phyloP scores from a whole-genome alignment of 495 filamentous ascomycete species.

The Aspergillus diversus region DNA sequence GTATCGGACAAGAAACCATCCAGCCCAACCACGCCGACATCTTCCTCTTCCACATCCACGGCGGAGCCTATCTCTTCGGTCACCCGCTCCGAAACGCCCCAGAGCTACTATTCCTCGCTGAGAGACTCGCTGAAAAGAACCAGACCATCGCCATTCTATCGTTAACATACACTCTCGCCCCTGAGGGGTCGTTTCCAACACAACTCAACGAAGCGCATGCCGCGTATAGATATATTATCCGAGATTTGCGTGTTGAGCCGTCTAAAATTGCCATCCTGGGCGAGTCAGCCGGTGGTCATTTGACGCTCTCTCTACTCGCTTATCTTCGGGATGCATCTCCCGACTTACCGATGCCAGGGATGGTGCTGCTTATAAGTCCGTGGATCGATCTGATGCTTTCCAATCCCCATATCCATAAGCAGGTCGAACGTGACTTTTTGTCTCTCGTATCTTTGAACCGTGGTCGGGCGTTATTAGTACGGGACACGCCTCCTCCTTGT shows the following conservation, averaged over 20 bases:
- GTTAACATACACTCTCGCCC: not conserved
- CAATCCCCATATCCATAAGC: not conserved
- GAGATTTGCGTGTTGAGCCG: not conserved
- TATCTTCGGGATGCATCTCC: not conserved
- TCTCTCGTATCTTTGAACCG: not conserved
- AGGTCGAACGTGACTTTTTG: not conserved
- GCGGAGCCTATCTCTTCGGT: not conserved
- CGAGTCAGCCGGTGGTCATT: conserved; percentile 7
- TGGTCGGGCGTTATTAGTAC: not conserved
- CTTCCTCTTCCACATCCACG: not conserved
- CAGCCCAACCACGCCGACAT: not conserved
- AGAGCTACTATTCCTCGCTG: not conserved
- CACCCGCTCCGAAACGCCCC: not conserved
- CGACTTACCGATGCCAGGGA: not conserved
- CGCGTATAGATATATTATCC: not conserved
- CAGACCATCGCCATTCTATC: not conserved
- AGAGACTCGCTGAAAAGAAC: not conserved
- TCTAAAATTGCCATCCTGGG: not conserved
- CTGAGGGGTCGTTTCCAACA: not conserved
- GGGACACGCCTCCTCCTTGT: not conserved
- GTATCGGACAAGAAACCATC: not conserved
- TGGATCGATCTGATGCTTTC: not conserved
- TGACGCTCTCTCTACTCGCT: not conserved
- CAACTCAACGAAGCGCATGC: not conserved
- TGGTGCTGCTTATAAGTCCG: not conserved